These are phyloP conservation scores for Pleurotus sapidus DNA, from an alignment of 768 basidiomycete genomes.

Conservation along the genomic window DNA sequence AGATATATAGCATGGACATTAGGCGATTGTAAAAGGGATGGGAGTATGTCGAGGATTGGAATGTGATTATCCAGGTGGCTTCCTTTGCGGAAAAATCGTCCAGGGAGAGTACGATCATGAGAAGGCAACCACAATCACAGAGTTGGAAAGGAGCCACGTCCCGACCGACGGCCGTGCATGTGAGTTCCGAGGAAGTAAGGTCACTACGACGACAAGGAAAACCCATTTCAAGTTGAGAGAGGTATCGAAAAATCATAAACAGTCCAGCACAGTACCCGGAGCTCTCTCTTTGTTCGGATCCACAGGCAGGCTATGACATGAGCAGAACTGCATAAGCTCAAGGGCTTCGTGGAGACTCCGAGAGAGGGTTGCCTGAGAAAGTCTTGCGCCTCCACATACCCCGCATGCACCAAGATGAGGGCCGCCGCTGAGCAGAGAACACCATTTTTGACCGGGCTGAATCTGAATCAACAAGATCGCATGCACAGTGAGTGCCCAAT, in stretches of 20 bases:
- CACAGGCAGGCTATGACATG: background rate
- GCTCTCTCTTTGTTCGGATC: background rate
- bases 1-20: background rate
- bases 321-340: background rate
- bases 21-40: background rate
- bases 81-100: background rate
- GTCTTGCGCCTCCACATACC: background rate
- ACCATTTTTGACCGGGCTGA: no score
- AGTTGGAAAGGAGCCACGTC: background rate
- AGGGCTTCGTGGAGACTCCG: background rate
- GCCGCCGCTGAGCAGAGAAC: no score
- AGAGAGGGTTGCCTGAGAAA: no score
- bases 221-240: background rate
- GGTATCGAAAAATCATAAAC: background rate
- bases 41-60: background rate
- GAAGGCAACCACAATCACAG: background rate
- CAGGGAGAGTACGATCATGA: background rate
- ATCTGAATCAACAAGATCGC: no score
- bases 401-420: background rate
- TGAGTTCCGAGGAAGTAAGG: background rate
- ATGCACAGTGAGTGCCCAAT: no score
- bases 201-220: constrained; percentile 1
- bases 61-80: background rate
- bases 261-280: background rate
- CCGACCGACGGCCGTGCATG: background rate